Evolutionary conservation across 306 rosid genomes (phyloP), one percentile per base, ranked within the genome.

Genomic region (Adenanthera pavonina): DNA sequence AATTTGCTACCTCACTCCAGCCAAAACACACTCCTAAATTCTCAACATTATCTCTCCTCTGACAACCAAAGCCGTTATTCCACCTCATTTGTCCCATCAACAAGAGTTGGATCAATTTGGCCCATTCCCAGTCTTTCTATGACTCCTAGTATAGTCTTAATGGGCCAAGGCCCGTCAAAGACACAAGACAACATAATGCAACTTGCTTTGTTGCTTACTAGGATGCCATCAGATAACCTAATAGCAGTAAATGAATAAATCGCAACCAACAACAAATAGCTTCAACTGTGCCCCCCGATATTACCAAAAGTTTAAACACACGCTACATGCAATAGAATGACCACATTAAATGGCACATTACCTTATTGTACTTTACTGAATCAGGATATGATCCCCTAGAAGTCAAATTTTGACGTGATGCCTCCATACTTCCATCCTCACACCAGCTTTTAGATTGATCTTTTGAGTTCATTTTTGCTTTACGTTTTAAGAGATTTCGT

Each of bases 391-490:
- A 59, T 83, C 88, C 93, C 85, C 82, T 88, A 0, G 79, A 69
- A 69, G 88, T 72, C 82, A 85, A 65, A 82, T 80, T 88, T 81
- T 82, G 97, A 68, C 66, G 80, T 53, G 90, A 74, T 48, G 87
- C 87, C 79, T 93, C 97, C 4, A 79, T 72, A 82, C 86, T 91
- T 76, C 91, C 97, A 87, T 95, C 97, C 79, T 95, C 99, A 74
- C 90, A 53, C 97, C 94, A 95, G 66, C 87, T 82, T 85, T 91
- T 95, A 56, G 91, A 70, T 72, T 93, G 99, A 89, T 95, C 99
- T 83, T 95, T 95, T 10, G 89, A 90, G 82, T 87, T 95, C 77
- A 88, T 81, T 88, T 95, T 95, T 76, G 99, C 99, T 90, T 93
- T 93, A 40, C 99, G 94, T 89, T 95, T 95, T 72, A 95, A 72